Evolutionary conservation across 257 asterid species (phyloP), one percentile per base, ranked within the genome.

Genomic region (Eucommia ulmoides): DNA sequence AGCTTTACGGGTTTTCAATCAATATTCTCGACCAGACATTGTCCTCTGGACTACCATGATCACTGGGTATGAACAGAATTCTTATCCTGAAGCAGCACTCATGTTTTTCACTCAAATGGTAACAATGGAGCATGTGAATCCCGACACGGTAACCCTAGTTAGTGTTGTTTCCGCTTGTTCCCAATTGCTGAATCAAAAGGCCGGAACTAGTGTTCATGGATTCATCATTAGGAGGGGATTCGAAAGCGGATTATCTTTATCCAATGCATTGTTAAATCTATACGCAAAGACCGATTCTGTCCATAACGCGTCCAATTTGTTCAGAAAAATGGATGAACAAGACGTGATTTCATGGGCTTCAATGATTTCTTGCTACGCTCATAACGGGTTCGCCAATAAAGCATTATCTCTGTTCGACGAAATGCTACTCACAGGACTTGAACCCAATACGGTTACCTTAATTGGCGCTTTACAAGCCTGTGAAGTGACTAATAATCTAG

Each of bases 291-390:
- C 67, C 15, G 85, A 81, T 5, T 70, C 60, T 10, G 51, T 69
- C 17, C 23, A 33, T 25, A 52, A 61, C 41, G 87, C 82, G 0
- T 71, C 55, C 45, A 75, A 59, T 19, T 60, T 81, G 64, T 83
- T 88, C 57, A 49, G 41, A 24, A 57, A 22, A 55, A 88, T 83
- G 83, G 73, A 62, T 24, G 71, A 51, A 49, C 76, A 65, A 72
- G 95, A 88, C 71, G 75, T 66, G 55, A 81, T 88, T 54, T 74
- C 95, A 22, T 83, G 97, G 97, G 89, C 88, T 33, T 78, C 76
- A 51, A 59, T 83, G 75, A 65, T 87, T 59, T 24, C 85, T 10
- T 78, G 93, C 71, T 79, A 66, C 65, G 85, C 97, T 51, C 85
- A 81, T 66, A 73, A 79, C 41, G 82, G 82, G 26, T 53, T 41